Conservation (phyloP, 208 protist species). For the Leishmania braziliensis region DNA sequence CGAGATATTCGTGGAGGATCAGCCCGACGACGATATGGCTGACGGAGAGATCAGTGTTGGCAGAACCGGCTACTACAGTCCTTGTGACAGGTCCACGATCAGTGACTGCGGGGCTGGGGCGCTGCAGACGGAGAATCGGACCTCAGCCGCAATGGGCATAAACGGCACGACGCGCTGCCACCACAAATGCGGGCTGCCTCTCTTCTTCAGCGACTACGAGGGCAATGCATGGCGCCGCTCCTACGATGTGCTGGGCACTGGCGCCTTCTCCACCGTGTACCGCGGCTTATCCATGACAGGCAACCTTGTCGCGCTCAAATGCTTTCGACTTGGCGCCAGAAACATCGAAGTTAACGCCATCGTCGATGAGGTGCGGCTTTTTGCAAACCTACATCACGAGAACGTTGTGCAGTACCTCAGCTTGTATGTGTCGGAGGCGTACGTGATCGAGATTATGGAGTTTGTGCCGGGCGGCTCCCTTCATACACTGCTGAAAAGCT, state of each 20-base stretch:
- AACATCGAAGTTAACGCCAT: constrained; percentile 55
- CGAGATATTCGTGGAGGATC: constrained; percentile 46
- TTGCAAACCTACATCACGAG: constrained; percentile 68
- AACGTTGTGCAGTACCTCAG: constrained; percentile 88
- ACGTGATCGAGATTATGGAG: constrained; percentile 84
- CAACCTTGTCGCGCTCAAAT: constrained; percentile 77
- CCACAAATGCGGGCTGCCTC: constrained; percentile 47
- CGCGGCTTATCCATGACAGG: constrained; percentile 63
- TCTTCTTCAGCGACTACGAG: constrained; percentile 60
- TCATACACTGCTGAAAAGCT: constrained; percentile 62
- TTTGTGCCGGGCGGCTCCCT: constrained; percentile 83
- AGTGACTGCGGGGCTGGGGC: not conserved
- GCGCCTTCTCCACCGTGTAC: constrained; percentile 69
- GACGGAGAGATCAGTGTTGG: not conserved
- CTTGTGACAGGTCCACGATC: not conserved
- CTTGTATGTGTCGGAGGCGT: constrained; percentile 44
- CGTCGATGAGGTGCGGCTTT: constrained; percentile 64
- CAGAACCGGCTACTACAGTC: too few species aligned
- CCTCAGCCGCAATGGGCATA: not conserved
- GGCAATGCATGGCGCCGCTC: constrained; percentile 68
- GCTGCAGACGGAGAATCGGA: too few species aligned
- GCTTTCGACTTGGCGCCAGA: constrained; percentile 54
- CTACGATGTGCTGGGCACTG: constrained; percentile 44
- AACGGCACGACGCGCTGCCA: not conserved
- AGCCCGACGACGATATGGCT: constrained; percentile 22